These are phyloP conservation scores for Boletus pseudopeckii DNA, from an alignment of 768 basidiomycete species.

Conservation along the genomic window DNA sequence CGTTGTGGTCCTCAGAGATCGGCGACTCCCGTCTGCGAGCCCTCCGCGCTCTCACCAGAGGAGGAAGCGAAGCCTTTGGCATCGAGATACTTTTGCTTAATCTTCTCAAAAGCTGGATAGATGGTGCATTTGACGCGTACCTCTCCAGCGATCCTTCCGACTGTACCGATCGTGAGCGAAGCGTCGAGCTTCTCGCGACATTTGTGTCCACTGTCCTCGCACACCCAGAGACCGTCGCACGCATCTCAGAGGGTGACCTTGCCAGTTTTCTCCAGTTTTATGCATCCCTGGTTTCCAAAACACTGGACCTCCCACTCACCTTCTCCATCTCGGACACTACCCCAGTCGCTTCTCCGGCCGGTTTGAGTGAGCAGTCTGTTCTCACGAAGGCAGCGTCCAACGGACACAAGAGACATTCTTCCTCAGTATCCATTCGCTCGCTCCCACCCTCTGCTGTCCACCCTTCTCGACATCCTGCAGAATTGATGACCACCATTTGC, in stretches of 20 bases:
- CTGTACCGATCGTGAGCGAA: constrained; percentile 58
- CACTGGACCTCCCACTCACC: constrained; percentile 37
- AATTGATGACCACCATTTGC: constrained; percentile 61
- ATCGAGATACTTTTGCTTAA: constrained; percentile 57
- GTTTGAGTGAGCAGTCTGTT: constrained; percentile 31
- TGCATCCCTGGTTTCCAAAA: constrained; percentile 52
- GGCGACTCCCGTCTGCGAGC: constrained; percentile 73
- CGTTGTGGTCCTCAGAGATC: constrained; percentile 59
- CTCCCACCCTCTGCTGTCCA: constrained; percentile 33
- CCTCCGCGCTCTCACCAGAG: constrained; percentile 58
- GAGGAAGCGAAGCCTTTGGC: constrained; percentile 58
- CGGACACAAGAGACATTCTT: constrained; percentile 57
- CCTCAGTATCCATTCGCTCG: constrained; percentile 53
- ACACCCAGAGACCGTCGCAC: constrained; percentile 50
- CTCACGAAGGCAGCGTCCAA: constrained; percentile 21
- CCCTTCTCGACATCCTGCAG: constrained; percentile 49
- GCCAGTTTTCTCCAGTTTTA: constrained; percentile 59
- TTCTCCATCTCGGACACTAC: constrained; percentile 15
- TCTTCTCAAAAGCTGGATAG: constrained; percentile 62
- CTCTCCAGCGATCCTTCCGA: constrained; percentile 37
- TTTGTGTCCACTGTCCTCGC: constrained; percentile 54
- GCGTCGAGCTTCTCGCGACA: constrained; percentile 55
- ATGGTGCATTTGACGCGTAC: constrained; percentile 57
- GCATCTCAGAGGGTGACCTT: constrained; percentile 58
- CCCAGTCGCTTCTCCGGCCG: constrained; percentile 27